A percentile compares a stretch with the other conserved stretches of the same genome.
Evolutionary conservation across 805 yeast genomes (phyloP).

Genomic region (Blastobotrys parvus): DNA sequence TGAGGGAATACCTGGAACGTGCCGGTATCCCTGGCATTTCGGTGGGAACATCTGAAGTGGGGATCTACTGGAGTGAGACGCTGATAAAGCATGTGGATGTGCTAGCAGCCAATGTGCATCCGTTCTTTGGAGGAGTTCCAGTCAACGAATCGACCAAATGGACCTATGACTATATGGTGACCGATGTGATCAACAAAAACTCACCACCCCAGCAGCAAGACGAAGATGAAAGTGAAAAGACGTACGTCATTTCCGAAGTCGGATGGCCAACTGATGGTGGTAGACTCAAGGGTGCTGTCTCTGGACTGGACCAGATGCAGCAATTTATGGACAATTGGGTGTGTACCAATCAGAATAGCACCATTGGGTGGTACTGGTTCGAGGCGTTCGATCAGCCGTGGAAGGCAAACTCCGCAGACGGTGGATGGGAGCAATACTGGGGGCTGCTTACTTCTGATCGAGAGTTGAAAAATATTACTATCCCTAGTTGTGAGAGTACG

Average conservation of each 20-base stretch:
- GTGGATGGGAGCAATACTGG: constrained; percentile 63
- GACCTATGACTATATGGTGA: constrained; percentile 39
- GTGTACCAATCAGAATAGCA: constrained; percentile 34
- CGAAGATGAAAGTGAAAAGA: constrained; percentile 14
- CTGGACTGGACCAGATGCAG: constrained; percentile 39
- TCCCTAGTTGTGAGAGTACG: constrained; percentile 35
- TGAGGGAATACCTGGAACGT: constrained; percentile 32
- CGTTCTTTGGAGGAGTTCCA: constrained; percentile 53
- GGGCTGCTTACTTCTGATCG: constrained; percentile 50
- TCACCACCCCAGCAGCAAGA: constrained; percentile 25
- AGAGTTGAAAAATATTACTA: constrained; percentile 31
- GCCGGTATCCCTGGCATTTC: constrained; percentile 33
- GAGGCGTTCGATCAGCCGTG: constrained; percentile 72
- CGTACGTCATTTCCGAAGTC: constrained; percentile 47
- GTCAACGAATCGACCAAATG: constrained; percentile 43
- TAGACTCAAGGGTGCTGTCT: constrained; percentile 35
- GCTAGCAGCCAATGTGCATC: constrained; percentile 57
- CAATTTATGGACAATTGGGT: constrained; percentile 44
- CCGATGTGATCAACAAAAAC: neutral
- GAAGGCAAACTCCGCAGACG: constrained; percentile 31
- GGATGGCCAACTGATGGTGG: constrained; percentile 74
- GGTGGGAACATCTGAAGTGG: constrained; percentile 58
- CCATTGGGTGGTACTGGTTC: constrained; percentile 48
- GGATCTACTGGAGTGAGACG: constrained; percentile 35
- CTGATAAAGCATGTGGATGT: constrained; percentile 42